Conservation (phyloP, 1,284 basidiomycete genomes). For the Puccinia hordei region DNA sequence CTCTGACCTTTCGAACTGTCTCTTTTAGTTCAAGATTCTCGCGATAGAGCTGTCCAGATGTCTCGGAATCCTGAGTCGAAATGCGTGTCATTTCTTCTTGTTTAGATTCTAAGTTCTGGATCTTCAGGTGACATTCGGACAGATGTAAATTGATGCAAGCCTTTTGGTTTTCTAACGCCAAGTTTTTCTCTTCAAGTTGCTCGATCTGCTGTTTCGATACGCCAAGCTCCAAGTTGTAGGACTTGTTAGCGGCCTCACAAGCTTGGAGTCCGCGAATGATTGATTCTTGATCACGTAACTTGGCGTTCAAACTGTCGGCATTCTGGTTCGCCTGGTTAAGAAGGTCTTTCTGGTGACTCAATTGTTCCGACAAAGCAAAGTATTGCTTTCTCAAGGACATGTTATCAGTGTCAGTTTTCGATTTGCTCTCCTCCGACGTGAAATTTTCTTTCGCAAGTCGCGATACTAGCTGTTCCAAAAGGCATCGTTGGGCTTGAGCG, state of each 20-base stretch:
- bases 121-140: conserved; percentile 31
- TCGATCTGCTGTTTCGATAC: neutral
- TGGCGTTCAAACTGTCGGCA: neutral
- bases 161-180: conserved; percentile 10
- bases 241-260: conserved; percentile 11
- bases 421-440: neutral
- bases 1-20: neutral
- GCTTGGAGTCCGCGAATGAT: conserved; percentile 10
- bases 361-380: neutral
- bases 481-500: neutral
- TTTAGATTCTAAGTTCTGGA: conserved; percentile 7
- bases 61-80: conserved; percentile 6
- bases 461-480: conserved; percentile 2
- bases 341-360: neutral
- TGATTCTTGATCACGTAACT: neutral
- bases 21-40: neutral
- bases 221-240: neutral
- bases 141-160: conserved; percentile 10
- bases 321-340: conserved; percentile 1
- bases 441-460: conserved; percentile 18
- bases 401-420: neutral
- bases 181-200: conserved; percentile 5
- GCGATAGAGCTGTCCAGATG: conserved; percentile 2
- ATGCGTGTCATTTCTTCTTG: conserved; percentile 5
- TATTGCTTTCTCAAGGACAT: neutral